Evolutionary conservation across 192 early-diverging fungal genomes (phyloP).

Genomic region (Martensiomyces pterosporus): DNA sequence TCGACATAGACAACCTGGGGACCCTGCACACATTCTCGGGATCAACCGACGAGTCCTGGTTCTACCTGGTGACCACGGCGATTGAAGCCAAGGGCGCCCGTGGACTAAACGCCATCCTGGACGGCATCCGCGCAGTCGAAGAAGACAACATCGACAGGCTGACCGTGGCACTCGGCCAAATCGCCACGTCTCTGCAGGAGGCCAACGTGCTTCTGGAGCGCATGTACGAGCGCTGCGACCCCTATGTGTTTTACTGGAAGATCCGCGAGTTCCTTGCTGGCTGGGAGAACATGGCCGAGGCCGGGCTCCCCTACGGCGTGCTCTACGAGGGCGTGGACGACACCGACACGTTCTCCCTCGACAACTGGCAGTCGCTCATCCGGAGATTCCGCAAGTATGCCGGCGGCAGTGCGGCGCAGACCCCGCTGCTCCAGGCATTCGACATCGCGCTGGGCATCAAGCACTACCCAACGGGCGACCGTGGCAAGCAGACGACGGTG

Average conservation of each 20-base stretch:
- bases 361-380: conserved; percentile 53
- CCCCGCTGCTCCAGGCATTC: conserved; percentile 83
- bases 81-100: conserved; percentile 80
- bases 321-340: conserved; percentile 87
- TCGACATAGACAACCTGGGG: conserved; percentile 71
- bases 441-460: conserved; percentile 86
- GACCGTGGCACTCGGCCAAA: conserved; percentile 49
- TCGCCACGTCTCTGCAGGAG: conserved; percentile 53
- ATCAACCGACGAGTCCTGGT: conserved; percentile 92
- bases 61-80: conserved; percentile 86
- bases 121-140: conserved; percentile 60
- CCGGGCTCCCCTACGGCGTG: conserved; percentile 80
- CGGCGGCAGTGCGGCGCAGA: conserved; percentile 93
- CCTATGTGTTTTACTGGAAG: conserved; percentile 93
- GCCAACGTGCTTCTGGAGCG: conserved; percentile 57
- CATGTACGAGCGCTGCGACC: conserved; percentile 94
- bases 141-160: conserved; percentile 50
- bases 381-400: conserved; percentile 70
- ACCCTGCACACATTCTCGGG: conserved; percentile 83
- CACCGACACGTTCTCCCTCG: conserved; percentile 41
- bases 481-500: conserved; percentile 34
- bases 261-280: conserved; percentile 87
- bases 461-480: conserved; percentile 71
- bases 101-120: conserved; percentile 62
- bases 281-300: conserved; percentile 88